Evolutionary conservation across 148 eudicot species (phyloP), one percentile per base, ranked within the genome.

Genomic region (Persicaria maculosa): DNA sequence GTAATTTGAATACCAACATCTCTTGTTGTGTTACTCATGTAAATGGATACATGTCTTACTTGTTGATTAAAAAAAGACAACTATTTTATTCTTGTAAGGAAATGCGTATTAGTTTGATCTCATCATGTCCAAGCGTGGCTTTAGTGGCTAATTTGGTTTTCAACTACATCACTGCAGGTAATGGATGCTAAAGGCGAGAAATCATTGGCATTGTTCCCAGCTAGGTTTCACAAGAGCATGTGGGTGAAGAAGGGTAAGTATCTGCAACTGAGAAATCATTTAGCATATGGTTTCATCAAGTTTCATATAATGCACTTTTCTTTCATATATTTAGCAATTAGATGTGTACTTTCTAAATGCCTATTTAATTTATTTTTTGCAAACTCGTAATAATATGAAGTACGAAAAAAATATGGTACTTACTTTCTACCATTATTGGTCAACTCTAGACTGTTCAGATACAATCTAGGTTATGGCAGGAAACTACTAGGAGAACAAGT

Each of bases 151-250:
- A 53, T 31, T 14, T 47, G 9, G 31, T 71, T 44, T 22, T 11
- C 54, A 22, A 16, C 44, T 74, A 36, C 73, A 25, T 20, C 40
- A 31, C 3, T 47, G 47, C 54, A 95, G 98, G 90, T 90, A 57
- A 78, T 85, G 83, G 98, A 95, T 81, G 81, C 80, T 44, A 89
- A 82, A 74, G 91, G 98, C 2, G 81, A 84, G 76, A 86, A 85
- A 58, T 82, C 88, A 9, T 62, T 95, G 80, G 97, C 98, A 54
- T 31, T 84, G 73, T 92, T 95, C 79, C 98, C 98, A 19, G 97
- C 97, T 50, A 95, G 89, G 80, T 95, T 95, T 72, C 96, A 90
- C 77, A 95, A 92, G 80, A 95, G 94, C 84, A 90, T 95, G 97
- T 95, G 97, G 97, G 90, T 90, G 20, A 95, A 90, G 83, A 85